Percentiles rank a stretch among this genome's conserved stretches.
These are phyloP conservation scores for Lactifluus pinguis DNA, from an alignment of 768 basidiomycete species.

Conservation along the genomic window DNA sequence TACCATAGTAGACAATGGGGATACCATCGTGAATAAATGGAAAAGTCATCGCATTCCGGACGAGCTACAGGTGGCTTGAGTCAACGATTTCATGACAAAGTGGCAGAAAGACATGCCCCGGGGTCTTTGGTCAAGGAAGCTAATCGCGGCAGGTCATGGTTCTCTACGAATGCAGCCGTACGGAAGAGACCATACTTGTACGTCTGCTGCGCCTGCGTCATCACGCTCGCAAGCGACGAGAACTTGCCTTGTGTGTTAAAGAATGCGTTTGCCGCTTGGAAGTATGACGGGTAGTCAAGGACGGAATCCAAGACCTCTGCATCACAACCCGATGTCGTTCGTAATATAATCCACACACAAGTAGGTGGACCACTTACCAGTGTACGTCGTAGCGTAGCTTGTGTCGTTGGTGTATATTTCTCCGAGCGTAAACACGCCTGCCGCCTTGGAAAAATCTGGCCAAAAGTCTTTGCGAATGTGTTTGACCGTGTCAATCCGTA, in stretches of 20 bases:
- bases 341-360: neutral
- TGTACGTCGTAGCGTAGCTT: conserved; percentile 33
- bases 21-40: conserved; percentile 43
- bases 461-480: conserved; percentile 48
- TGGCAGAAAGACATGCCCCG: conserved; percentile 27
- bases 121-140: conserved; percentile 34
- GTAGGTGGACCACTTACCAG: conserved; percentile 26
- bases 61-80: conserved; percentile 25
- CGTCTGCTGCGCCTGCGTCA: conserved; percentile 27
- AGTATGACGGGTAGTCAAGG: conserved; percentile 44
- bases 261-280: conserved; percentile 35
- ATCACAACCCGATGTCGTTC: neutral
- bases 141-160: conserved; percentile 47
- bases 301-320: conserved; percentile 36
- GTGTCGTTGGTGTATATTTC: conserved; percentile 41
- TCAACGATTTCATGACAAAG: neutral
- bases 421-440: conserved; percentile 46
- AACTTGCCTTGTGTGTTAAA: conserved; percentile 28
- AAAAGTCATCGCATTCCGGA: conserved; percentile 42
- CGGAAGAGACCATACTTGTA: conserved; percentile 34
- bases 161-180: conserved; percentile 43
- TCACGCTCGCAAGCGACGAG: conserved; percentile 23
- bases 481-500: conserved; percentile 54
- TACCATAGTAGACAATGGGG: conserved; percentile 44
- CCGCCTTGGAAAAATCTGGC: conserved; percentile 39